Conservation (phyloP, 1,284 basidiomycete genomes). For the Cutaneotrichosporon cyanovorans region DNA sequence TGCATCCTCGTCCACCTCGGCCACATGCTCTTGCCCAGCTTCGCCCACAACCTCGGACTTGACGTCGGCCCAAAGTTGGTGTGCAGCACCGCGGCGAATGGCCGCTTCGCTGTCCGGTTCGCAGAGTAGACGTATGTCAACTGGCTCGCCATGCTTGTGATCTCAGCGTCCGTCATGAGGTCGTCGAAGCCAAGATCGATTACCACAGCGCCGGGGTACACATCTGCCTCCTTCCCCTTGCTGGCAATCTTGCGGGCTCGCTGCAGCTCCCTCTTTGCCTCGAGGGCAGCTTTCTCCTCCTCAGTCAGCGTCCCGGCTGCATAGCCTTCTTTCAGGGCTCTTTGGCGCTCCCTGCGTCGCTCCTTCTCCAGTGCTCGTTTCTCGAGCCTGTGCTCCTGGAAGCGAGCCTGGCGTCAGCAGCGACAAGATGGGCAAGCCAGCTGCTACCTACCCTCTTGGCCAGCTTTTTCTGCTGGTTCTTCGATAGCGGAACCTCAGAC, state of each 20-base stretch:
- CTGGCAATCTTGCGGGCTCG: constrained; percentile 17
- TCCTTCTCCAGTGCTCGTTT: constrained; percentile 32
- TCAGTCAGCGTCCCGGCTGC: constrained; percentile 31
- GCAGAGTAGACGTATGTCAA: constrained; percentile 80
- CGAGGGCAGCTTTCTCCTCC: constrained; percentile 23
- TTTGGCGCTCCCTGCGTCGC: constrained; percentile 19
- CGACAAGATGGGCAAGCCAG: constrained; percentile 8
- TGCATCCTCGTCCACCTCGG: constrained; percentile 62
- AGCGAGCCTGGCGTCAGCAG: constrained; percentile 7
- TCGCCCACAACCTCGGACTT: constrained; percentile 38
- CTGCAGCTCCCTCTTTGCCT: constrained; percentile 20
- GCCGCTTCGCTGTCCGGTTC: constrained; percentile 64
- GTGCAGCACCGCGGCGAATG: constrained; percentile 66
- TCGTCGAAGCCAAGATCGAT: constrained; percentile 92
- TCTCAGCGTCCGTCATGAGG: constrained; percentile 91
- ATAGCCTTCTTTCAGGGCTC: constrained; percentile 21
- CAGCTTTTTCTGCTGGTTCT: constrained; percentile 33
- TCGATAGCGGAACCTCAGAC: constrained; percentile 9
- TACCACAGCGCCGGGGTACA: constrained; percentile 62
- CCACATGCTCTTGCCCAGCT: constrained; percentile 47
- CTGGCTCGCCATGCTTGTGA: constrained; percentile 78
- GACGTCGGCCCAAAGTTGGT: constrained; percentile 54
- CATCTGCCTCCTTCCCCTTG: constrained; percentile 17
- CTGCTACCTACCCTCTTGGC: constrained; percentile 31
- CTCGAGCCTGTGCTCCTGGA: constrained; percentile 24